These are phyloP conservation scores for Lathyrus sativus DNA, from an alignment of 306 rosid genomes.

Conservation along the genomic window DNA sequence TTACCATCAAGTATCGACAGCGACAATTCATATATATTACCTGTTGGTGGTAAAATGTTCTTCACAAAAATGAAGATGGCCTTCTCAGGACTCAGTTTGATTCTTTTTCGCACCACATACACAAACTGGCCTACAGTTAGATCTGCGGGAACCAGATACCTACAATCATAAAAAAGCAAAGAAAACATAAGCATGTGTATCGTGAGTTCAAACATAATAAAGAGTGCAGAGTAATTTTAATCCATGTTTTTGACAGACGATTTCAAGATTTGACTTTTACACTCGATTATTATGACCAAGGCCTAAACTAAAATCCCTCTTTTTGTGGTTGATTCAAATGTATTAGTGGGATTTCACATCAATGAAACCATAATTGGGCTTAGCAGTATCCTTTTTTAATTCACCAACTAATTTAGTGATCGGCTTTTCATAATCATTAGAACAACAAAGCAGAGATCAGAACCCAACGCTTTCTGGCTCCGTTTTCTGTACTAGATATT, in stretches of 20 bases:
- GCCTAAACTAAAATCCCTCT: background rate
- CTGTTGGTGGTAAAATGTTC: slow-evolving; percentile 84
- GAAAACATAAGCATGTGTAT: slow-evolving; percentile 3
- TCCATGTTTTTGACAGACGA: background rate
- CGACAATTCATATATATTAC: slow-evolving; percentile 39
- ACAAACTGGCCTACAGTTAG: slow-evolving; percentile 88
- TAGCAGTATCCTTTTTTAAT: too few relatives aligned
- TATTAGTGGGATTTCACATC: background rate
- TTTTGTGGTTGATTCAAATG: background rate
- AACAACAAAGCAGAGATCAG: background rate
- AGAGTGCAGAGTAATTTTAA: background rate
- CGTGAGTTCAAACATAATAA: background rate
- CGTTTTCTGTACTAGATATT: background rate
- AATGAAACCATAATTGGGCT: slow-evolving; percentile 1
- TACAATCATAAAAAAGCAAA: slow-evolving; percentile 40
- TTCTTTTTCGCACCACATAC: slow-evolving; percentile 87
- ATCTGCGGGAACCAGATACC: slow-evolving; percentile 92
- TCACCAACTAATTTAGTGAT: too few relatives aligned
- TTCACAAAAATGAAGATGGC: slow-evolving; percentile 89
- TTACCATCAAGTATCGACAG: background rate
- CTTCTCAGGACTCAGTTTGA: slow-evolving; percentile 85
- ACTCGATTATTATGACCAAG: background rate
- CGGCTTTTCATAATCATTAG: background rate
- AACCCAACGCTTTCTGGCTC: too few relatives aligned
- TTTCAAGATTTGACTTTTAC: slow-evolving; percentile 4